Evolutionary conservation across 352 stramenopile species (phyloP), one percentile per base, ranked within the genome.

Genomic region (Phytophthora macrochlamydospora): DNA sequence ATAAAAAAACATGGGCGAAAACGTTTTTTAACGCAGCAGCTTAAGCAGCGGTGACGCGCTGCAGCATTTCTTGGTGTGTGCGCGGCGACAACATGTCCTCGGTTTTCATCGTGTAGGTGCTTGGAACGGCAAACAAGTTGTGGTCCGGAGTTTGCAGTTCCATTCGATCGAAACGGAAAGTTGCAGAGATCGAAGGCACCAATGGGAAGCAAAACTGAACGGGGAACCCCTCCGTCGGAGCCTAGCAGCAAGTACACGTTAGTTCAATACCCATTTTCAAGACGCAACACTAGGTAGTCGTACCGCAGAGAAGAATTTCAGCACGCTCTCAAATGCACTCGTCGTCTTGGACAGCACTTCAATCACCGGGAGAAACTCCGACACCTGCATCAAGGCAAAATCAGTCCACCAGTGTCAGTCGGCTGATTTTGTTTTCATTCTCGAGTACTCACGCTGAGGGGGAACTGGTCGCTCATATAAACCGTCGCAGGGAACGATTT

Each of bases 301-400:
- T 69, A 91, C 83, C 65, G 77, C 71, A 14, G 70, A 75, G 33
- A 91, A 89, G 33, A 91, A 89, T 28, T 82, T 66, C 38, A 85
- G 71, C 4, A 89, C 67, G 52, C 78, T 87, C 50, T 90, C 80
- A 59, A 91, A 90, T 0, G 75, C 68, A 37, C 73, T 85, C 12
- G 79, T 89, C 8, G 83, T 90, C 62, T 87, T 90, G 14, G 83
- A 88, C 0, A 90, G 67, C 43, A 91, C 79, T 71, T 91, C 78
- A 7, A 90, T 80, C 43, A 91, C 73, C 0, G 83, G 83, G 28
- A 90, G 62, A 50, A 91, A 91, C 42, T 89, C 64, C 1, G 73
- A 65, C 2, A 89, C 69, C 81, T 90, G 48, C 2, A 62, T 13
- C 32, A 56, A 24, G 18, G 18, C 18, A 24, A 24, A 13, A 11